Evolutionary conservation across 176 grass and related monocot species (phyloP).

Genomic region (Zizania latifolia): DNA sequence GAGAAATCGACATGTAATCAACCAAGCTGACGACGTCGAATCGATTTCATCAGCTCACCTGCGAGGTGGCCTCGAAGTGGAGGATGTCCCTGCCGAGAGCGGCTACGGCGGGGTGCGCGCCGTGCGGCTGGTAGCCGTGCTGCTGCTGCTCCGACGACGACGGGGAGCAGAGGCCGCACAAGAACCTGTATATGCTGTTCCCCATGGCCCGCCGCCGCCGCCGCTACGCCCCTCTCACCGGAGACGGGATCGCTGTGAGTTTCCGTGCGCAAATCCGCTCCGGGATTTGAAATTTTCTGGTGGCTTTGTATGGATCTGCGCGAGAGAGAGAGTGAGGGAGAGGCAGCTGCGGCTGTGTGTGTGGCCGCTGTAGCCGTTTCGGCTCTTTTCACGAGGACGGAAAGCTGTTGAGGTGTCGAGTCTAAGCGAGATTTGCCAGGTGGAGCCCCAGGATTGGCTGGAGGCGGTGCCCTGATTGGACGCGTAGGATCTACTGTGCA

Average conservation of each 20-base stretch:
- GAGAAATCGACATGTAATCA: neutral
- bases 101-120: constrained; percentile 44
- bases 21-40: neutral
- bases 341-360: neutral
- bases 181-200: constrained; percentile 62
- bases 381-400: constrained; percentile 36
- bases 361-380: constrained; percentile 15
- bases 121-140: constrained; percentile 22
- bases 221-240: neutral
- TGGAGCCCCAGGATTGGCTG: neutral
- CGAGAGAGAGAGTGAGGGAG: neutral
- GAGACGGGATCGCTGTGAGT: neutral
- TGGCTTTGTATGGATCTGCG: constrained; percentile 29
- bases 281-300: constrained; percentile 17
- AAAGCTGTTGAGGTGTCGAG: neutral
- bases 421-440: neutral
- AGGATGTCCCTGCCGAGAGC: constrained; percentile 65
- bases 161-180: constrained; percentile 45
- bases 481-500: constrained; percentile 1
- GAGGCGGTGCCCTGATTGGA: neutral
- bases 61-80: constrained; percentile 52
- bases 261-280: constrained; percentile 14
- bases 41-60: constrained; percentile 23
- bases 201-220: constrained; percentile 43
- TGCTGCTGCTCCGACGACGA: no score